Evolutionary conservation across 31 red algal species (phyloP).

Genomic region (Asparagopsis taxiformis): DNA sequence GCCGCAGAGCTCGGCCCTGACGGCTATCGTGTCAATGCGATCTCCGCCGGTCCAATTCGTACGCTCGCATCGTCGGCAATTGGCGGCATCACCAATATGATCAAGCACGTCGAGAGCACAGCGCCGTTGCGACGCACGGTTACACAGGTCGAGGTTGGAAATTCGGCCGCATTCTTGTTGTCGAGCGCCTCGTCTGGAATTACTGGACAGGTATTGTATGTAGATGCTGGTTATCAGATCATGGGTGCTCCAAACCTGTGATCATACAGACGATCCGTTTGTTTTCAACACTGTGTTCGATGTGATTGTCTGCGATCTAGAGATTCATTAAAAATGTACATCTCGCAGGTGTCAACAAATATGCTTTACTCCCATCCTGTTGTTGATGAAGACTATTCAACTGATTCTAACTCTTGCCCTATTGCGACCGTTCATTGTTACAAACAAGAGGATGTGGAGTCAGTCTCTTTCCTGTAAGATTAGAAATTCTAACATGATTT

Average conservation of each 20-base stretch:
- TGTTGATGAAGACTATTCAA: too few relatives aligned
- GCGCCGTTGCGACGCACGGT: conserved; percentile 86
- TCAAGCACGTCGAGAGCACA: conserved; percentile 84
- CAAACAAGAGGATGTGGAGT: too few relatives aligned
- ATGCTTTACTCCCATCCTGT: too few relatives aligned
- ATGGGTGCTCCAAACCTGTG: conserved; percentile 67
- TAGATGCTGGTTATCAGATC: conserved; percentile 93
- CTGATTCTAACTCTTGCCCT: too few relatives aligned
- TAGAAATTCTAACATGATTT: too few relatives aligned
- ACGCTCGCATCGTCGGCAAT: conserved; percentile 94
- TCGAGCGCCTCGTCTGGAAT: conserved; percentile 87
- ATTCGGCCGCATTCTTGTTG: conserved; percentile 81
- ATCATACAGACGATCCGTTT: too few relatives aligned
- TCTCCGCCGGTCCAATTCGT: conserved; percentile 93
- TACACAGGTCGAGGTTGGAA: conserved; percentile 89
- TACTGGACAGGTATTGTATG: conserved; percentile 94
- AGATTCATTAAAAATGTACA: background rate
- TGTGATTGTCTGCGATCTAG: background rate
- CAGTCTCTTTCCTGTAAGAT: too few relatives aligned
- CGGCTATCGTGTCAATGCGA: conserved; percentile 85
- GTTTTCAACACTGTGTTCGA: too few relatives aligned
- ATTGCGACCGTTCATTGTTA: too few relatives aligned
- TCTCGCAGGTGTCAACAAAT: too few relatives aligned
- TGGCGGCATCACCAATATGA: conserved; percentile 85
- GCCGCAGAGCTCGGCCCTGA: conserved; percentile 88